Percentiles rank a stretch among this genome's conserved stretches.
phyloP scores from a whole-genome alignment of 345 rosid genomes.

The Toxicodendron radicans region DNA sequence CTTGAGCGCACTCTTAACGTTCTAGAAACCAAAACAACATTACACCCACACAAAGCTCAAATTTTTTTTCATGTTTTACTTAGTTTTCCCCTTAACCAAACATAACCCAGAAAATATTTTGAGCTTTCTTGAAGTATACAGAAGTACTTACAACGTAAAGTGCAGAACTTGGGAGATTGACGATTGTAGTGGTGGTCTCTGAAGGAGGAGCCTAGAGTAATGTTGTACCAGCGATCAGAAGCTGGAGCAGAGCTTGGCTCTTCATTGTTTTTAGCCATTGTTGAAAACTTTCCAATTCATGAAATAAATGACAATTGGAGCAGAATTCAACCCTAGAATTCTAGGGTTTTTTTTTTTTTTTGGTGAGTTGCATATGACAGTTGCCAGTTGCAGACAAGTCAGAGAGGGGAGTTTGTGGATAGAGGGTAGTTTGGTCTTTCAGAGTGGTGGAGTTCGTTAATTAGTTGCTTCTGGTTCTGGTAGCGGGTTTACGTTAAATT shows the following conservation, averaged over 20 bases:
- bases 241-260: slow-evolving; percentile 63
- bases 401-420: background rate
- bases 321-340: slow-evolving; percentile 10
- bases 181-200: slow-evolving; percentile 35
- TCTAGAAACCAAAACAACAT: slow-evolving; percentile 8
- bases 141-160: slow-evolving; percentile 58
- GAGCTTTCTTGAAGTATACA: background rate
- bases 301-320: slow-evolving; percentile 2
- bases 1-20: background rate
- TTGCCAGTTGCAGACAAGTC: background rate
- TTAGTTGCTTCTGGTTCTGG: background rate
- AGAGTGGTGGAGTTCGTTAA: background rate
- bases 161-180: slow-evolving; percentile 55
- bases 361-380: background rate
- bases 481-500: too few relatives aligned
- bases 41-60: background rate
- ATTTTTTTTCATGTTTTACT: background rate
- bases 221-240: slow-evolving; percentile 67
- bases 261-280: slow-evolving; percentile 37
- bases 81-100: slow-evolving; percentile 2
- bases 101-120: slow-evolving; percentile 9
- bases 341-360: slow-evolving; percentile 19
- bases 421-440: slow-evolving; percentile 23
- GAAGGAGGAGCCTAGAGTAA: slow-evolving; percentile 67
- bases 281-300: slow-evolving; percentile 1